Conservation (phyloP, 2,329 filamentous ascomycete genomes). For the Diaporthe nobilis region DNA sequence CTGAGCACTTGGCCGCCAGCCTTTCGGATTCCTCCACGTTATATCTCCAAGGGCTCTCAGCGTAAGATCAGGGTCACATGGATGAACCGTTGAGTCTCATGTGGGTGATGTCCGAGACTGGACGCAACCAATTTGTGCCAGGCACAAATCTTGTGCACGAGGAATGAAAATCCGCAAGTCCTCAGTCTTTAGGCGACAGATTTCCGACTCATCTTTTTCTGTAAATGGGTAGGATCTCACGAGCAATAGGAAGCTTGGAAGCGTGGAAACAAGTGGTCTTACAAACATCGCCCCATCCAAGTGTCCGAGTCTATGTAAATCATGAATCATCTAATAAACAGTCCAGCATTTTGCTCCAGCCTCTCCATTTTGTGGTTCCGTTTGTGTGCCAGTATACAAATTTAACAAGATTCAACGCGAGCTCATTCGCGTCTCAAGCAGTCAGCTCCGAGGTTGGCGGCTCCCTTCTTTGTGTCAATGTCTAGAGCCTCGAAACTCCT, state of each 20-base stretch:
- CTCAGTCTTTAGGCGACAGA: too few relatives aligned
- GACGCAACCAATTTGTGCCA: background rate
- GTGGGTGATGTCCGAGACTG: background rate
- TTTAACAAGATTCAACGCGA: background rate
- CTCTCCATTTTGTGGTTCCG: background rate
- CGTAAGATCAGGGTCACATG: background rate
- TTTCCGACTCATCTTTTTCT: too few relatives aligned
- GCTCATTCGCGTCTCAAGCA: background rate
- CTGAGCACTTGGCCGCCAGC: background rate
- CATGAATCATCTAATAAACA: too few relatives aligned
- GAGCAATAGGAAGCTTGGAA: background rate
- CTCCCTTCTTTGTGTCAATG: background rate
- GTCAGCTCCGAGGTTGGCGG: background rate
- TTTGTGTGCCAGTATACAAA: background rate
- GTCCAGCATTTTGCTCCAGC: too few relatives aligned
- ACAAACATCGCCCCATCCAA: background rate
- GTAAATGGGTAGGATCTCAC: background rate
- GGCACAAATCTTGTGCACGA: background rate
- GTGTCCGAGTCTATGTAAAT: background rate
- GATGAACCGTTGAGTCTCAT: background rate
- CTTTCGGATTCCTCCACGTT: background rate
- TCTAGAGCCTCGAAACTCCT: too few relatives aligned
- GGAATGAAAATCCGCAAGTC: too few relatives aligned
- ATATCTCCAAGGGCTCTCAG: background rate
- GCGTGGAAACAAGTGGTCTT: background rate